Percentiles rank a stretch among this genome's conserved stretches.
Evolutionary conservation across 352 stramenopile species (phyloP).

Genomic region (Pythium vanterpoolii): DNA sequence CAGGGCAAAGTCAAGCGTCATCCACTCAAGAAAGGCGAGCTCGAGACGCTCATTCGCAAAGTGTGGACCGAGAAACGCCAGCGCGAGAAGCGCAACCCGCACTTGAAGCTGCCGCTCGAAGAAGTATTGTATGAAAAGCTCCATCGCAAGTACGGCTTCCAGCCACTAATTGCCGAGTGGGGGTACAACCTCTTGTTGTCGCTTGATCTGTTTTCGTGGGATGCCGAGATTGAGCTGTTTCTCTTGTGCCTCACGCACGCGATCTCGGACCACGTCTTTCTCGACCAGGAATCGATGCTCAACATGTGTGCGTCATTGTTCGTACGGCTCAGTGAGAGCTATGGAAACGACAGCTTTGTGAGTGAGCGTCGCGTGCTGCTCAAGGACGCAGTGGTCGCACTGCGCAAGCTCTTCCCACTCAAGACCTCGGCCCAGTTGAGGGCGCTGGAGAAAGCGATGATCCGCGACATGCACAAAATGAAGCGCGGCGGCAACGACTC

Average conservation of each 20-base stretch:
- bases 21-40: conserved; percentile 60
- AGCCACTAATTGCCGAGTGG: conserved; percentile 80
- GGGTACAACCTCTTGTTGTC: conserved; percentile 82
- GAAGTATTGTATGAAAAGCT: conserved; percentile 76
- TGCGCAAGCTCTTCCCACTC: conserved; percentile 77
- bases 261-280: conserved; percentile 63
- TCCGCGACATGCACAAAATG: conserved; percentile 80
- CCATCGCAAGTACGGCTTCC: conserved; percentile 76
- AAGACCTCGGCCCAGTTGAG: conserved; percentile 73
- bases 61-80: conserved; percentile 77
- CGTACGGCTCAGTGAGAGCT: conserved; percentile 42
- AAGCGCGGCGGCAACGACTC: conserved; percentile 66
- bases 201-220: conserved; percentile 64
- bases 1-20: conserved; percentile 65
- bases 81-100: conserved; percentile 51
- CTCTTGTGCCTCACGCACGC: conserved; percentile 63
- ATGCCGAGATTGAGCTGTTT: conserved; percentile 79
- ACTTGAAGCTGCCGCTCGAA: conserved; percentile 43
- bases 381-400: conserved; percentile 67
- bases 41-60: conserved; percentile 66
- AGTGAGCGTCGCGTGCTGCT: conserved; percentile 50
- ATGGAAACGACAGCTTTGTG: conserved; percentile 55
- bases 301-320: conserved; percentile 47
- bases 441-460: conserved; percentile 70
- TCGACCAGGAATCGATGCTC: conserved; percentile 73